phyloP scores from a whole-genome alignment of 2,329 filamentous ascomycete genomes.

The Colletotrichum tanaceti region DNA sequence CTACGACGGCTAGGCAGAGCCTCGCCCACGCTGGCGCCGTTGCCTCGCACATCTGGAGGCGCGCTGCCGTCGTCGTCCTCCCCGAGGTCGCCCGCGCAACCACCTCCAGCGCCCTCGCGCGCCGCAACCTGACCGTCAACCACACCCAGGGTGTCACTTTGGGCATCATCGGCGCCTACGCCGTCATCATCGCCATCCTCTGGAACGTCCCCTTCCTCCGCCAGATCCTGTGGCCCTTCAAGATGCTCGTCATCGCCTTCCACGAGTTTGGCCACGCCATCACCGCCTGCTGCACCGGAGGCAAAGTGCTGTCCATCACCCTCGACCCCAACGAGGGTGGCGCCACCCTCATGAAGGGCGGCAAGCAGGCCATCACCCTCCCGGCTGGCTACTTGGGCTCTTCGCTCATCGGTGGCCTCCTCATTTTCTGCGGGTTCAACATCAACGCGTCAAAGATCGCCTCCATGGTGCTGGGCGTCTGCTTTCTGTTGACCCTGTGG shows the following conservation, averaged over 20 bases:
- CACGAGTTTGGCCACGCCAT: slow-evolving; percentile 84
- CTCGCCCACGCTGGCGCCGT: slow-evolving; percentile 29
- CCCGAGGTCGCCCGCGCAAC: slow-evolving; percentile 33
- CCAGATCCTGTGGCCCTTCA: slow-evolving; percentile 83
- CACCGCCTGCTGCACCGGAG: slow-evolving; percentile 77
- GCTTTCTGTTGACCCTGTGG: slow-evolving; percentile 83
- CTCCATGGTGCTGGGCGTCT: slow-evolving; percentile 77
- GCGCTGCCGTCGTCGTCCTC: slow-evolving; percentile 20
- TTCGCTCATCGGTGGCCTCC: slow-evolving; percentile 78
- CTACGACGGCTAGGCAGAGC: slow-evolving; percentile 33
- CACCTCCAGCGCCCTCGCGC: slow-evolving; percentile 49
- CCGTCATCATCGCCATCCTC: slow-evolving; percentile 76
- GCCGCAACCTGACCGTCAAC: slow-evolving; percentile 69
- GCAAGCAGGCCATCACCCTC: slow-evolving; percentile 75
- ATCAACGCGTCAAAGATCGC: slow-evolving; percentile 85
- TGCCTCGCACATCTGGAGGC: slow-evolving; percentile 19
- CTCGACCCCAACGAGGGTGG: slow-evolving; percentile 79
- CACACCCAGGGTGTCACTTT: slow-evolving; percentile 78
- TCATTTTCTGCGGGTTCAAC: slow-evolving; percentile 84
- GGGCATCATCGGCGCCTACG: slow-evolving; percentile 77
- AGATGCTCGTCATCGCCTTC: slow-evolving; percentile 87
- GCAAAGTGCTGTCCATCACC: slow-evolving; percentile 78
- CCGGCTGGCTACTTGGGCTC: slow-evolving; percentile 84
- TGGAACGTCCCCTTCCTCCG: slow-evolving; percentile 85
- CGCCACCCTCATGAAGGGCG: slow-evolving; percentile 81